Conservation (phyloP, 1,284 basidiomycete species). For the Sporisorium sorghi region DNA sequence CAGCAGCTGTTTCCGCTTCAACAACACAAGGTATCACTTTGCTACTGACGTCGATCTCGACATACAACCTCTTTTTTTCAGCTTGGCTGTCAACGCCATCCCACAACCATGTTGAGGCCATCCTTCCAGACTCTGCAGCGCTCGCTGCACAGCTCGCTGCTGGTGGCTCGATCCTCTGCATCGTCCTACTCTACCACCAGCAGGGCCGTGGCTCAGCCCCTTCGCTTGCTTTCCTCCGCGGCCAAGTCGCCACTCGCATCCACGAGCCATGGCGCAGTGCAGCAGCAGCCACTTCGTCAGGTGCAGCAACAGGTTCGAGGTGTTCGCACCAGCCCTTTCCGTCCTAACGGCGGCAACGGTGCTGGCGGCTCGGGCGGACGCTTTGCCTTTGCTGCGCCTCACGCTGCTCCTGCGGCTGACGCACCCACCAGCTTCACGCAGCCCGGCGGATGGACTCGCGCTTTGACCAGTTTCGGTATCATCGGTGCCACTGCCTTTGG, state of each 20-base stretch:
- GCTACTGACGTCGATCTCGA: constrained; percentile 6
- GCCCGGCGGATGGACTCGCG: constrained; percentile 62
- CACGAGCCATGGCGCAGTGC: constrained; percentile 1
- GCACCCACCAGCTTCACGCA: constrained; percentile 57
- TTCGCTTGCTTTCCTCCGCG: constrained; percentile 27
- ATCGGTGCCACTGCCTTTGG: constrained; percentile 65
- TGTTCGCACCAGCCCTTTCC: constrained; percentile 49
- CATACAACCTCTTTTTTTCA: neutral
- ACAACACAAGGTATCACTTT: neutral
- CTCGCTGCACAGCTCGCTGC: constrained; percentile 45
- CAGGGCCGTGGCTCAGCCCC: constrained; percentile 32
- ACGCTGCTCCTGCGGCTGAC: constrained; percentile 51
- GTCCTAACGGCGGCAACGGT: constrained; percentile 28
- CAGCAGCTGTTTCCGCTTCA: neutral
- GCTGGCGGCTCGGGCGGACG: constrained; percentile 23
- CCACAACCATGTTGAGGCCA: constrained; percentile 46
- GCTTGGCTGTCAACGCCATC: neutral
- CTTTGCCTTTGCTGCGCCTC: constrained; percentile 52
- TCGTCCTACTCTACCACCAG: constrained; percentile 20
- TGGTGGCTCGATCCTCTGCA: constrained; percentile 48
- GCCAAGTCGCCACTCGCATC: constrained; percentile 18
- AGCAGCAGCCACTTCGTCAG: constrained; percentile 16
- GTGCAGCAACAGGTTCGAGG: constrained; percentile 48
- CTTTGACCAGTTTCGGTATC: constrained; percentile 62
- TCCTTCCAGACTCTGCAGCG: constrained; percentile 47